Percentiles rank a stretch among this genome's conserved stretches.
phyloP scores from a whole-genome alignment of 305 asterid genomes.

The Euphrasia arctica region DNA sequence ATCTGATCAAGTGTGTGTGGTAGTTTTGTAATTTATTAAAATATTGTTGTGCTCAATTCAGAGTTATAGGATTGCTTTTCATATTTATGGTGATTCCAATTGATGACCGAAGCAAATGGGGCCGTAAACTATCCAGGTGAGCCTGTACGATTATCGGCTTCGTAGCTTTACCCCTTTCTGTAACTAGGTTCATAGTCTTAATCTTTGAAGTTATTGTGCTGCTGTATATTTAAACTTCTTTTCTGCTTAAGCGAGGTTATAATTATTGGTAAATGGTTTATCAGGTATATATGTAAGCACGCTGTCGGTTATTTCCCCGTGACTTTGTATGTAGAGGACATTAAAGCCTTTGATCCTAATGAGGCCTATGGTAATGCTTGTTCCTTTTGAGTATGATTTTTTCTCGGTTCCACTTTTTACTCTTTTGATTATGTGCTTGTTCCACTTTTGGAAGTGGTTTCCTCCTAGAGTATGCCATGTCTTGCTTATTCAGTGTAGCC shows the following conservation, averaged over 20 bases:
- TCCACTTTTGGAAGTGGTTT: not conserved
- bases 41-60: conserved; percentile 31
- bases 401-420: not conserved
- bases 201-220: not conserved
- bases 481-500: conserved; percentile 22
- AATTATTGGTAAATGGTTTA: conserved; percentile 22
- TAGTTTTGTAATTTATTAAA: conserved; percentile 9
- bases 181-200: not conserved
- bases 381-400: not conserved
- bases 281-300: conserved; percentile 92
- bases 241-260: conserved; percentile 20
- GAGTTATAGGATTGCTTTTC: conserved; percentile 69
- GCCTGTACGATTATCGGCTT: not conserved
- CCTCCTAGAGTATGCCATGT: conserved; percentile 13
- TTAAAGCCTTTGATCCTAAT: conserved; percentile 90
- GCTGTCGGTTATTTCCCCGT: conserved; percentile 93
- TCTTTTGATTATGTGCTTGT: not conserved
- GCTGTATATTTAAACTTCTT: conserved; percentile 9
- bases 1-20: not conserved
- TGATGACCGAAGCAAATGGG: conserved; percentile 67
- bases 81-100: conserved; percentile 62
- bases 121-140: conserved; percentile 63
- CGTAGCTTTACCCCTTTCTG: not conserved
- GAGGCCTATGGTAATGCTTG: conserved; percentile 73
- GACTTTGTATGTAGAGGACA: conserved; percentile 79